phyloP scores from a whole-genome alignment of 2,329 filamentous ascomycete genomes.

The Pseudocercospora ulei region DNA sequence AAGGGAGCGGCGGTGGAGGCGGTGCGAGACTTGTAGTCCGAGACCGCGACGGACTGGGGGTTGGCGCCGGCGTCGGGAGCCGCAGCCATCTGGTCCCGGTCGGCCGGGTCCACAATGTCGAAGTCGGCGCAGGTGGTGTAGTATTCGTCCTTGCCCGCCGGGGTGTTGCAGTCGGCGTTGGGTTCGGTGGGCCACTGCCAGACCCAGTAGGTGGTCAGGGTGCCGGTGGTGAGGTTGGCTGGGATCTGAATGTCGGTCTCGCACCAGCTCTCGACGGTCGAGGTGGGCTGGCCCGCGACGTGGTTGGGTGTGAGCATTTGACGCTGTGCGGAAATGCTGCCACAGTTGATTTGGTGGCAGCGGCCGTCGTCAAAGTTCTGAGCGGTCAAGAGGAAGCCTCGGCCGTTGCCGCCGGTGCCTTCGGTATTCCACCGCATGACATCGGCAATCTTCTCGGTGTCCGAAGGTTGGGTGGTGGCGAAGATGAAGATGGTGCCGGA shows the following conservation, averaged over 20 bases:
- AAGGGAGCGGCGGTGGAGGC: slow-evolving; percentile 33
- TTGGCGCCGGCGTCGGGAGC: slow-evolving; percentile 4
- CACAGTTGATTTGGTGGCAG: slow-evolving; percentile 70
- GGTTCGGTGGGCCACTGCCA: slow-evolving; percentile 73
- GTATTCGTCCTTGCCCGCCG: slow-evolving; percentile 46
- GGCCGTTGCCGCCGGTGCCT: slow-evolving; percentile 69
- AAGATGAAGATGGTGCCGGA: slow-evolving; percentile 43
- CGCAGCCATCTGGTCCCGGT: slow-evolving; percentile 19
- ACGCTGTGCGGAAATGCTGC: slow-evolving; percentile 51
- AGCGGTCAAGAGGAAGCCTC: slow-evolving; percentile 64
- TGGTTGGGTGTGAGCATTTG: slow-evolving; percentile 48
- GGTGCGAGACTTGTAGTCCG: slow-evolving; percentile 36
- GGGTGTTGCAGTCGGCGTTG: slow-evolving; percentile 38
- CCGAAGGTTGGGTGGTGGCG: slow-evolving; percentile 42
- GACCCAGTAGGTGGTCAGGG: slow-evolving; percentile 85
- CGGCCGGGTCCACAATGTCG: slow-evolving; percentile 38
- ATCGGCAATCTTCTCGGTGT: slow-evolving; percentile 49
- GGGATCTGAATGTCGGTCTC: slow-evolving; percentile 75
- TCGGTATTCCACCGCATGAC: slow-evolving; percentile 75
- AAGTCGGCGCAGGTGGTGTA: slow-evolving; percentile 53
- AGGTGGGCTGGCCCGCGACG: slow-evolving; percentile 42
- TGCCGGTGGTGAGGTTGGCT: slow-evolving; percentile 49
- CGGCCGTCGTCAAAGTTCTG: slow-evolving; percentile 82
- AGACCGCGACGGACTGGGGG: slow-evolving; percentile 22
- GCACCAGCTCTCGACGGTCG: slow-evolving; percentile 57